Percentiles rank a stretch among this genome's conserved stretches.
Conservation (phyloP, 78 protist genomes). For the Monocercomonoides exilis region DNA sequence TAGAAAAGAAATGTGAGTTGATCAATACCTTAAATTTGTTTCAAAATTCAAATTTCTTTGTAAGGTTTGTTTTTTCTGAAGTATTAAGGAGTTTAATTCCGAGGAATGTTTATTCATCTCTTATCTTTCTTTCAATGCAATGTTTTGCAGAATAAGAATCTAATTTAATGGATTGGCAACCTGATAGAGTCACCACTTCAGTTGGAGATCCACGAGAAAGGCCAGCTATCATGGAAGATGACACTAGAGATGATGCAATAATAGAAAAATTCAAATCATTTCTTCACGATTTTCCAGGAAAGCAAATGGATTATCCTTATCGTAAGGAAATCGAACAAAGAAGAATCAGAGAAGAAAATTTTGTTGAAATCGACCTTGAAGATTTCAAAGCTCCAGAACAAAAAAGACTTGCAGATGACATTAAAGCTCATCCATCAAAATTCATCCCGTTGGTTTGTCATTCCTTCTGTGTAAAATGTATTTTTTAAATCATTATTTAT, state of each 20-base stretch:
- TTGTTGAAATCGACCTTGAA: neutral
- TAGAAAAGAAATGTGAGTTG: no score
- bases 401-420: neutral
- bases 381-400: neutral
- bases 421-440: neutral
- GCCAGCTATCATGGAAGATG: no score
- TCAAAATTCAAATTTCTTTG: no score
- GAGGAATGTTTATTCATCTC: no score
- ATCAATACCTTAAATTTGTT: no score
- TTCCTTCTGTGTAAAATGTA: neutral
- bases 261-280: neutral
- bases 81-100: no score
- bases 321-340: neutral
- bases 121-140: no score
- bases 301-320: neutral
- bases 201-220: no score
- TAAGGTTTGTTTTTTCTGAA: no score
- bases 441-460: neutral
- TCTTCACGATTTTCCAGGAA: neutral
- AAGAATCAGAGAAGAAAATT: neutral
- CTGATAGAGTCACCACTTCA: no score
- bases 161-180: no score
- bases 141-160: no score
- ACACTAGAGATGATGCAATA: neutral
- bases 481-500: neutral